A percentile compares a stretch with the other conserved stretches of the same genome.
Conservation (phyloP, 129 eudicot genomes). For the Flaveria linearis region DNA sequence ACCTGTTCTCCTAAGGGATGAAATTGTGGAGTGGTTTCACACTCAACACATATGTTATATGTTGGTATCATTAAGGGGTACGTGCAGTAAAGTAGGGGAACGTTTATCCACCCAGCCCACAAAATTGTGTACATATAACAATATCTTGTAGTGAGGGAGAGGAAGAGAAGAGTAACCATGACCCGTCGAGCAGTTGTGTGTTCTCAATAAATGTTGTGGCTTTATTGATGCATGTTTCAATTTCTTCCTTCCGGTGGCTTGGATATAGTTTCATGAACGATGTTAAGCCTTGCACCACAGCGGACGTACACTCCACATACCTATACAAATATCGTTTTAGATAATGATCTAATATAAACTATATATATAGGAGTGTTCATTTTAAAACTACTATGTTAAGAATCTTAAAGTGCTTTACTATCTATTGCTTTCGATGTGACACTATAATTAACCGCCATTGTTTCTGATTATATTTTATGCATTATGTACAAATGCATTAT, state of each 20-base stretch:
- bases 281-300: conserved; percentile 53
- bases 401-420: too few species aligned
- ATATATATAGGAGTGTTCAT: neutral
- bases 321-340: conserved; percentile 30
- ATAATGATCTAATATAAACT: neutral
- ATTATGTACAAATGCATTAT: too few species aligned
- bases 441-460: too few species aligned
- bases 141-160: neutral
- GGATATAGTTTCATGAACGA: conserved; percentile 48
- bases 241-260: conserved; percentile 41
- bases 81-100: too few species aligned
- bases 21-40: too few species aligned
- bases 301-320: conserved; percentile 77
- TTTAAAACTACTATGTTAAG: too few species aligned
- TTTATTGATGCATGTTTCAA: conserved; percentile 49
- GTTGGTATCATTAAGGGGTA: too few species aligned
- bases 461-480: too few species aligned
- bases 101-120: neutral
- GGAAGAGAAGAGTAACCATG: conserved; percentile 45
- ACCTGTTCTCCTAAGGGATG: too few species aligned
- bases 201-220: conserved; percentile 51
- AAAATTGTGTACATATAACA: neutral
- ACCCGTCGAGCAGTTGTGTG: conserved; percentile 53
- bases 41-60: too few species aligned
- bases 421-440: too few species aligned